Percentiles rank a stretch among this genome's conserved stretches.
These are phyloP conservation scores for Pyricularia pennisetigena DNA, from an alignment of 2,329 filamentous ascomycete genomes.

Conservation along the genomic window DNA sequence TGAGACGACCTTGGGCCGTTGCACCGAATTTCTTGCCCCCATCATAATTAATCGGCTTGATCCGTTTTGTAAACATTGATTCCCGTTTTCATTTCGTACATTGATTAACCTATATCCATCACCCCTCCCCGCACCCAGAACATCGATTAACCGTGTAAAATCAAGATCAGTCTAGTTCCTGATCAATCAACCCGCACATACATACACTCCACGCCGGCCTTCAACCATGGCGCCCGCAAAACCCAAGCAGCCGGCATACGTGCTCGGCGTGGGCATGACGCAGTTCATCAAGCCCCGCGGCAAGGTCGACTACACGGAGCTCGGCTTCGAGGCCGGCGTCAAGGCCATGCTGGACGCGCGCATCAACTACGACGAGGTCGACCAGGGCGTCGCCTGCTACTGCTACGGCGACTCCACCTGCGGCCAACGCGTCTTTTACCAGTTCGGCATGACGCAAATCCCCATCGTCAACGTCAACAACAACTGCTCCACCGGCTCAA, in stretches of 20 bases:
- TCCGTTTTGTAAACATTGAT: not conserved
- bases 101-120: too few species aligned
- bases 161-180: not conserved
- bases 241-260: slow-evolving; percentile 56
- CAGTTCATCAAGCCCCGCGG: slow-evolving; percentile 97
- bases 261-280: slow-evolving; percentile 96
- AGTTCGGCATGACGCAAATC: slow-evolving; percentile 95
- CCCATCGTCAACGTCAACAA: slow-evolving; percentile 98
- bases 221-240: slow-evolving; percentile 38
- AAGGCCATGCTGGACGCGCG: slow-evolving; percentile 80
- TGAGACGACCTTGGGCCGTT: not conserved
- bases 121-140: too few species aligned
- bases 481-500: slow-evolving; percentile 95
- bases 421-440: slow-evolving; percentile 95
- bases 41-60: not conserved
- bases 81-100: not conserved
- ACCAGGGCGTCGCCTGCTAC: slow-evolving; percentile 93
- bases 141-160: not conserved
- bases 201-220: too few species aligned
- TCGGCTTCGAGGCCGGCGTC: slow-evolving; percentile 85
- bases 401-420: slow-evolving; percentile 94
- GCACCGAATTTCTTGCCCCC: not conserved
- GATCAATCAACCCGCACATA: not conserved
- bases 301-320: slow-evolving; percentile 89
- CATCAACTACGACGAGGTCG: slow-evolving; percentile 93